Evolutionary conservation across 805 yeast genomes (phyloP).

Genomic region (Candida glaebosa): DNA sequence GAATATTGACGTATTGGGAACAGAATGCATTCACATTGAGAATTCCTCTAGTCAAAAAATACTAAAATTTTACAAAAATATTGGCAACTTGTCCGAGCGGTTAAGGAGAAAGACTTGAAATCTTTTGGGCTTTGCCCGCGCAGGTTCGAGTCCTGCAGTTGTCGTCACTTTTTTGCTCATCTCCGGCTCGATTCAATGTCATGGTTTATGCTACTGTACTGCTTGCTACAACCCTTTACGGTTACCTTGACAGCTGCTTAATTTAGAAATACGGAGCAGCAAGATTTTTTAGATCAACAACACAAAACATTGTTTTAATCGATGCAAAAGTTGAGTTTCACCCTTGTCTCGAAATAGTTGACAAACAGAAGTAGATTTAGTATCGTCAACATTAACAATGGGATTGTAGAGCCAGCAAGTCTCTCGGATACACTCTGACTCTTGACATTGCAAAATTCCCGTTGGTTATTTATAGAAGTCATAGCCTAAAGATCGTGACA

Average conservation of each 20-base stretch:
- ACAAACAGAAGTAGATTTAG: background rate
- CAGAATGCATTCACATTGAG: too few species aligned
- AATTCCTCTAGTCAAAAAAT: too few species aligned
- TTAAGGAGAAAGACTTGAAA: constrained; percentile 39
- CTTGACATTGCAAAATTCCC: background rate
- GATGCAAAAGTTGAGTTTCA: background rate
- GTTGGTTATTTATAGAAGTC: background rate
- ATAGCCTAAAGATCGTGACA: background rate
- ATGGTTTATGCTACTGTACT: too few species aligned
- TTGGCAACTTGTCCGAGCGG: constrained; percentile 38
- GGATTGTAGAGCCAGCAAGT: background rate
- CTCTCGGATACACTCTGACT: background rate
- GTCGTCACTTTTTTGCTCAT: constrained; percentile 40
- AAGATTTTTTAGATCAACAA: background rate
- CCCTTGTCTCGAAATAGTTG: background rate
- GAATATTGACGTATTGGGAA: too few species aligned
- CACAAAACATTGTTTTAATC: background rate
- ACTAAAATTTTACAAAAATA: too few species aligned
- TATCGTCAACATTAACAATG: background rate
- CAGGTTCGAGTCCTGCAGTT: constrained; percentile 65
- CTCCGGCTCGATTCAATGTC: too few species aligned
- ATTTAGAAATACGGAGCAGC: too few species aligned
- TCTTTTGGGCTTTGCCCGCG: constrained; percentile 61
- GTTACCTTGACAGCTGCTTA: too few species aligned
- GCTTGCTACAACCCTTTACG: too few species aligned